A percentile compares a stretch with the other conserved stretches of the same genome.
phyloP scores from a whole-genome alignment of 495 filamentous ascomycete species.

The Delitschia confertaspora region DNA sequence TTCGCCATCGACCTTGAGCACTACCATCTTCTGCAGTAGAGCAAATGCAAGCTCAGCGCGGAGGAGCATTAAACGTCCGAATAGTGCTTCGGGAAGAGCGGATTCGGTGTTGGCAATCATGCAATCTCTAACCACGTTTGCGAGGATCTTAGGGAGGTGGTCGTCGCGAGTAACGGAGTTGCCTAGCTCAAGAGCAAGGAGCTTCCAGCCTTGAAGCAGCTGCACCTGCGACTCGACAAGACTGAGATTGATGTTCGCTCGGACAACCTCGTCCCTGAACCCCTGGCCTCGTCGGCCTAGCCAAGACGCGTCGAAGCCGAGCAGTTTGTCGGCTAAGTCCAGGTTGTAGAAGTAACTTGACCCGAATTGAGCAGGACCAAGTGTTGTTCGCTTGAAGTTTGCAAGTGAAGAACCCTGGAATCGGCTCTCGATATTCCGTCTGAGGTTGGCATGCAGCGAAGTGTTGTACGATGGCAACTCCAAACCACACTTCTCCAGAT shows the following conservation, averaged over 20 bases:
- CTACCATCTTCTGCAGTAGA: constrained; percentile 65
- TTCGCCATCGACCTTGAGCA: constrained; percentile 47
- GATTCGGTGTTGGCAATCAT: constrained; percentile 58
- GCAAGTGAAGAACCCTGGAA: constrained; percentile 60
- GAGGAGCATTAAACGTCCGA: constrained; percentile 58
- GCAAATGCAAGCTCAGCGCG: constrained; percentile 68
- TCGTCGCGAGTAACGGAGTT: constrained; percentile 51
- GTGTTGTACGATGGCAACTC: constrained; percentile 67
- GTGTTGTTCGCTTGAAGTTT: constrained; percentile 66
- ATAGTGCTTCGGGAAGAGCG: constrained; percentile 61
- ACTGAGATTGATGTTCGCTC: constrained; percentile 82
- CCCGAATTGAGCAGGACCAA: constrained; percentile 56
- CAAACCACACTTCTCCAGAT: constrained; percentile 66
- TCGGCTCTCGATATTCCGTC: constrained; percentile 69
- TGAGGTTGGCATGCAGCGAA: constrained; percentile 75
- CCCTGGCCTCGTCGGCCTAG: constrained; percentile 55
- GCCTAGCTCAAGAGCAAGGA: constrained; percentile 75
- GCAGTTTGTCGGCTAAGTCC: constrained; percentile 58
- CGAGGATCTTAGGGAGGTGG: constrained; percentile 57
- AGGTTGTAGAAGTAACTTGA: constrained; percentile 74
- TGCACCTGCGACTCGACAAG: constrained; percentile 86
- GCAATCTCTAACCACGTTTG: constrained; percentile 60
- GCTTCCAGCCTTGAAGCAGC: constrained; percentile 82
- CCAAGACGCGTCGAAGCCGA: constrained; percentile 73
- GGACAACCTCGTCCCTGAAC: constrained; percentile 68